A percentile compares a stretch with the other conserved stretches of the same genome.
These are phyloP conservation scores for Gnomoniopsis smithogilvyi DNA, from an alignment of 2,329 filamentous ascomycete genomes.

Conservation along the genomic window DNA sequence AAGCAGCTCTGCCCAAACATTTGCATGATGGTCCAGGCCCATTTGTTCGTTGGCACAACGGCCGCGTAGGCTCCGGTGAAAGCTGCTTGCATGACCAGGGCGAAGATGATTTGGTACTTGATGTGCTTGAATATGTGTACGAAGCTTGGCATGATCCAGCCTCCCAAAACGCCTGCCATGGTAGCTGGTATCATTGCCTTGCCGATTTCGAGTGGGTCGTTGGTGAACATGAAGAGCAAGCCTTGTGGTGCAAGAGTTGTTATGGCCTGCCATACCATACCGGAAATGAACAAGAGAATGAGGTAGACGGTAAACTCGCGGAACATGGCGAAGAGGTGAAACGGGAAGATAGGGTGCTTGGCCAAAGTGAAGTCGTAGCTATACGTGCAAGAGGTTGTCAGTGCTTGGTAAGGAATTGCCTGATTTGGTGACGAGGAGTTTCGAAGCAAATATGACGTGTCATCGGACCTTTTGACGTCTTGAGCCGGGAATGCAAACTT, in stretches of 20 bases:
- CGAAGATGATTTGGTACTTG: conserved; percentile 27
- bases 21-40: conserved; percentile 28
- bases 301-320: conserved; percentile 28
- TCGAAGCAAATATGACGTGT: too few relatives aligned
- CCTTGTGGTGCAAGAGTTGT: conserved; percentile 27
- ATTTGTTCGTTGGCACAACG: conserved; percentile 25
- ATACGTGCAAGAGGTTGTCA: not conserved
- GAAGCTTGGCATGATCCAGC: conserved; percentile 28
- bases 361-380: conserved; percentile 23
- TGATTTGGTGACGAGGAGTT: too few relatives aligned
- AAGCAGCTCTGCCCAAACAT: conserved; percentile 30
- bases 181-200: conserved; percentile 24
- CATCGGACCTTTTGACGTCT: too few relatives aligned
- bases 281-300: conserved; percentile 29
- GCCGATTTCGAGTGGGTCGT: conserved; percentile 27
- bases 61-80: conserved; percentile 27
- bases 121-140: conserved; percentile 30
- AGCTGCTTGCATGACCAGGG: conserved; percentile 27
- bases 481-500: not conserved
- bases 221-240: conserved; percentile 30
- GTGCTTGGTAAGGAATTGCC: not conserved
- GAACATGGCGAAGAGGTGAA: conserved; percentile 26
- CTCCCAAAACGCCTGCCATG: conserved; percentile 24
- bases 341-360: conserved; percentile 24
- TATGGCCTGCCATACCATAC: conserved; percentile 23